These are phyloP conservation scores for Colletotrichum sublineola DNA, from an alignment of 2,329 filamentous ascomycete species.

Conservation along the genomic window DNA sequence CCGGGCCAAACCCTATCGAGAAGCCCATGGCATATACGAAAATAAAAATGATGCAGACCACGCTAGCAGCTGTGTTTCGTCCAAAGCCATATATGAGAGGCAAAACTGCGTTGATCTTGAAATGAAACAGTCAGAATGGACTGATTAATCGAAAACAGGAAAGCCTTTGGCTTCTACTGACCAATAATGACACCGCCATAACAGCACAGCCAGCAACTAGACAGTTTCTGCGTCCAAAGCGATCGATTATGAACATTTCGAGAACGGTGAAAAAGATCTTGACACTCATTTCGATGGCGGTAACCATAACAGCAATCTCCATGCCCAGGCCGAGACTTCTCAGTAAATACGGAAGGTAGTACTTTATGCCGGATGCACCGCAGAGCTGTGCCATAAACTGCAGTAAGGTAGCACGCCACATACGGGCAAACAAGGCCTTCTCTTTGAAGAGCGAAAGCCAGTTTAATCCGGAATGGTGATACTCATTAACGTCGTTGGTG, in stretches of 20 bases:
- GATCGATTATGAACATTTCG: conserved; percentile 70
- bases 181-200: conserved; percentile 67
- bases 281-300: conserved; percentile 68
- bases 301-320: conserved; percentile 63
- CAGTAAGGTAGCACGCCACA: conserved; percentile 69
- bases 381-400: conserved; percentile 74
- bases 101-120: conserved; percentile 66
- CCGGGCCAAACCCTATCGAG: conserved; percentile 68
- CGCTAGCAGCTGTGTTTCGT: conserved; percentile 61
- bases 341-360: conserved; percentile 69
- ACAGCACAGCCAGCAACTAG: conserved; percentile 63
- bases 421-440: conserved; percentile 60
- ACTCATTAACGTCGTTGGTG: conserved; percentile 56
- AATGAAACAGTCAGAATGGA: not conserved
- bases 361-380: conserved; percentile 71
- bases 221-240: conserved; percentile 62
- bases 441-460: conserved; percentile 65
- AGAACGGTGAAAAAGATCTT: conserved; percentile 69
- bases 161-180: conserved; percentile 48
- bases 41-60: conserved; percentile 66
- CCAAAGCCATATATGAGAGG: conserved; percentile 65
- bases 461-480: conserved; percentile 52
- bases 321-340: conserved; percentile 62
- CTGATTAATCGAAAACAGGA: not conserved
- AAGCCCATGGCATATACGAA: conserved; percentile 71